Conservation (phyloP, 2,329 filamentous ascomycete species). For the Aspergillus quadrilineatus region DNA sequence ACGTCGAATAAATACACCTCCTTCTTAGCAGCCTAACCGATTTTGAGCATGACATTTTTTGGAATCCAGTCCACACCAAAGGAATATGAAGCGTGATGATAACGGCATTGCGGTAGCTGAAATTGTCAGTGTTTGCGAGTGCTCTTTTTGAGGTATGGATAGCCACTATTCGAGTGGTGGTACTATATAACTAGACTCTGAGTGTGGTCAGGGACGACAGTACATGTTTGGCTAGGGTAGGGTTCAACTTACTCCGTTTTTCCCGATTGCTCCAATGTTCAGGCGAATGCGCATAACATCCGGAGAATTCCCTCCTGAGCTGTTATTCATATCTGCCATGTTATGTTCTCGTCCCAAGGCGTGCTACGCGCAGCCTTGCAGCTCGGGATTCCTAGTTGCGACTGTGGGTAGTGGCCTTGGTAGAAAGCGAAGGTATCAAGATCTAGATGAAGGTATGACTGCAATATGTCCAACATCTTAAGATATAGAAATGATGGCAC, state of each 20-base stretch:
- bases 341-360: not conserved
- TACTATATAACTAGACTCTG: not conserved
- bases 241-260: not conserved
- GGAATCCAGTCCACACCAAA: conserved; percentile 26
- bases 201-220: not conserved
- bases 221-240: not conserved
- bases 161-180: not conserved
- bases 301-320: not conserved
- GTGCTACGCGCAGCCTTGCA: not conserved
- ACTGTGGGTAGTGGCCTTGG: not conserved
- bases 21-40: not conserved
- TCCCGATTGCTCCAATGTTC: not conserved
- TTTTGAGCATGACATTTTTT: not conserved
- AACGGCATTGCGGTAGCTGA: conserved; percentile 32
- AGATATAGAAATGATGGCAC: not conserved
- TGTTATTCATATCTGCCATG: not conserved
- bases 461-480: not conserved
- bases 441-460: conserved; percentile 1
- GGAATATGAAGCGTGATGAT: conserved; percentile 27
- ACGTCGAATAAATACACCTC: conserved; percentile 17
- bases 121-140: conserved; percentile 8
- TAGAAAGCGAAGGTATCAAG: not conserved
- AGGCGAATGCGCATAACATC: not conserved
- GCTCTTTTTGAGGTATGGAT: conserved; percentile 4
- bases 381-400: not conserved